phyloP scores from a whole-genome alignment of 1,284 basidiomycete genomes.

The Puccinia brachypodii region DNA sequence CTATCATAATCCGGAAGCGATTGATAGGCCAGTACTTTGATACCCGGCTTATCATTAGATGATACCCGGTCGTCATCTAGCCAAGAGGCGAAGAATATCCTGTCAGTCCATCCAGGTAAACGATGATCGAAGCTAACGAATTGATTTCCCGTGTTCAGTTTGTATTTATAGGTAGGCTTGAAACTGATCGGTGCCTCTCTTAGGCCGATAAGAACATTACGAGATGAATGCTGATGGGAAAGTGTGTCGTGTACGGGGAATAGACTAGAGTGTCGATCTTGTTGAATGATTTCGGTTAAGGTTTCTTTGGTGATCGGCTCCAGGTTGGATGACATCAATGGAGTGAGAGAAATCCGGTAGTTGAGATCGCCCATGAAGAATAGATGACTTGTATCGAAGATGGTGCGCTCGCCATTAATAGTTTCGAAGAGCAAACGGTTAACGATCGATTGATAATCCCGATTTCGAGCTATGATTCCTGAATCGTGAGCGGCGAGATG shows the following conservation, averaged over 20 bases:
- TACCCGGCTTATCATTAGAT: not conserved
- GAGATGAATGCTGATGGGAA: conserved; percentile 65
- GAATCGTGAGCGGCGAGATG: conserved; percentile 82
- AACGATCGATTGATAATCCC: conserved; percentile 77
- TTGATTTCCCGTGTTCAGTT: conserved; percentile 73
- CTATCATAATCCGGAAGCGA: conserved; percentile 17
- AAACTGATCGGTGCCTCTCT: conserved; percentile 81
- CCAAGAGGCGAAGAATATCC: conserved; percentile 72
- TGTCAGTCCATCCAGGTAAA: conserved; percentile 89
- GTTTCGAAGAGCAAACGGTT: conserved; percentile 71
- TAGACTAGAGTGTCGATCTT: conserved; percentile 51
- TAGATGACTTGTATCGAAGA: conserved; percentile 57
- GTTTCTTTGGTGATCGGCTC: conserved; percentile 58
- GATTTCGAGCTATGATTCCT: conserved; percentile 70
- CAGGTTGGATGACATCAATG: conserved; percentile 52
- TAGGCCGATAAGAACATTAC: conserved; percentile 69
- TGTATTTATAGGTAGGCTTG: conserved; percentile 83
- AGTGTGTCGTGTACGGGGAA: conserved; percentile 79
- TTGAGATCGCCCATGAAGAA: conserved; percentile 58
- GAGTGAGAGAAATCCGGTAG: conserved; percentile 55
- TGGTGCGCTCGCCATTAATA: conserved; percentile 48
- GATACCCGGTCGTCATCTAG: not conserved
- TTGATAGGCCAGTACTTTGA: conserved; percentile 20
- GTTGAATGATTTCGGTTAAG: conserved; percentile 52
- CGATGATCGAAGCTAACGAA: conserved; percentile 61